Base-by-base conservation (phyloP, 2,329 filamentous ascomycete genomes). In the Phialophora macrospora region DNA sequence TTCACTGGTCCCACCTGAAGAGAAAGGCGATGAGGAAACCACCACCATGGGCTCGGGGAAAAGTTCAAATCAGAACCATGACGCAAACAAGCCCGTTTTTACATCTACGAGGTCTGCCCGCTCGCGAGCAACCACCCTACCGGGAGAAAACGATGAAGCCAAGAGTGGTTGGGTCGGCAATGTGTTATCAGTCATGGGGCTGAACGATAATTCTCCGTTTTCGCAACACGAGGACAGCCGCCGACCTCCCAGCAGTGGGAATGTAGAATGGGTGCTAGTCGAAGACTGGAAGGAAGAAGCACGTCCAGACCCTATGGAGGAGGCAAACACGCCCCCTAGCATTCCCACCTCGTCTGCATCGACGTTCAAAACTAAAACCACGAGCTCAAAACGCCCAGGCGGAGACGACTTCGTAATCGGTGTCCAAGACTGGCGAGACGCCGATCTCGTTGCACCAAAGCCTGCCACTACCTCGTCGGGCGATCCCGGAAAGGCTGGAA, bases 351-450 rank as follows among this genome's bases (percentile, higher is more conserved):
- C 44, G 44, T 56, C 69, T 22, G 66, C 67, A 20, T 73, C 73
- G 28, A 71, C 73, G 7, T 59, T 72, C 34, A 66, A 72, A n/a
- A 71, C 72, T 22, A 72, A 71, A 48, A 64, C 71, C 11, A 78
- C 79, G 38, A 60, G 30, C 28, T 56, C 65, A 4, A 62, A 60
- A 52, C 44, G 60, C 11, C 28, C 38, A 24, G 69, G 65, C 20
- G 75, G 80, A 55, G 89, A 92, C 75, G 86, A 84, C 63, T 94
- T 93, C 74, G 84, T 90, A 52, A 93, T 94, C 72, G 91, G 91
- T n/a, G 87, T 93, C 12, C 90, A 95, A 70, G 91, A 95, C 74
- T 94, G 91, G 91, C 85, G 91, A 70, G 91, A 95, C 75, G 89
- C 90, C 5, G 90, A 92, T 74, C 79, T 92, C 20, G 81, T 92